A percentile compares a stretch with the other conserved stretches of the same genome.
phyloP scores from a whole-genome alignment of 768 basidiomycete genomes.

The Brasilioporus rufonigricans region DNA sequence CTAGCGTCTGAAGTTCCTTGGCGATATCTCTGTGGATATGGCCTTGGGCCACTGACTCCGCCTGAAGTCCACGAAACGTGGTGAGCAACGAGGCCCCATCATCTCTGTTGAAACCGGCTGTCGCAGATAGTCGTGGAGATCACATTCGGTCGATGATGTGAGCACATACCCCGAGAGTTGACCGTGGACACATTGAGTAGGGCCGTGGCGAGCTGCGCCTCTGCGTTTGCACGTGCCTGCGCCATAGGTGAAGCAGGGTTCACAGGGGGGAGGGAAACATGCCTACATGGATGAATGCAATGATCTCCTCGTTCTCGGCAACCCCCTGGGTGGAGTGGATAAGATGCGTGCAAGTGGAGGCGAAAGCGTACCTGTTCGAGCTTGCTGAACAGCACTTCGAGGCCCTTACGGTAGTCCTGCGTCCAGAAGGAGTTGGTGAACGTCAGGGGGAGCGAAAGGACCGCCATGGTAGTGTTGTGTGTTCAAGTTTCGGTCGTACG shows the following conservation, averaged over 20 bases:
- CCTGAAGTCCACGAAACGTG: slow-evolving; percentile 77
- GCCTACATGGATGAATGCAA: slow-evolving; percentile 77
- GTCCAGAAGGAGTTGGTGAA: slow-evolving; percentile 97
- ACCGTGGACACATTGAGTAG: slow-evolving; percentile 52
- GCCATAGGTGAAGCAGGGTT: slow-evolving; percentile 9
- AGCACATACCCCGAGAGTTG: slow-evolving; percentile 46
- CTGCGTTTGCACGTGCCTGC: slow-evolving; percentile 72
- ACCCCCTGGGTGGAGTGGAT: slow-evolving; percentile 54
- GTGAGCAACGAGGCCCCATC: slow-evolving; percentile 82
- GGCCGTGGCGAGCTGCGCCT: slow-evolving; percentile 59
- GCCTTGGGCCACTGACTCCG: slow-evolving; percentile 70
- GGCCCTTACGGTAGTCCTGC: slow-evolving; percentile 81
- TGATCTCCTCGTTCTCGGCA: slow-evolving; percentile 79
- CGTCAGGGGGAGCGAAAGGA: slow-evolving; percentile 81
- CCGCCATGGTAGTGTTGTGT: slow-evolving; percentile 58
- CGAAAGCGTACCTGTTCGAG: slow-evolving; percentile 64
- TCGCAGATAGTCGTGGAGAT: slow-evolving; percentile 31
- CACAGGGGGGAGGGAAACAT: neutral
- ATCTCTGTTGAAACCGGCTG: slow-evolving; percentile 69
- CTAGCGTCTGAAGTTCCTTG: slow-evolving; percentile 70
- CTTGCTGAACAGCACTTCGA: slow-evolving; percentile 73
- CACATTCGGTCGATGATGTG: neutral
- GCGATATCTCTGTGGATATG: slow-evolving; percentile 69
- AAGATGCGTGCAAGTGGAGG: slow-evolving; percentile 2
- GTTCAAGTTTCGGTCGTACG: slow-evolving; percentile 3